phyloP scores from a whole-genome alignment of 148 eudicot genomes.

The Cornus controversa region DNA sequence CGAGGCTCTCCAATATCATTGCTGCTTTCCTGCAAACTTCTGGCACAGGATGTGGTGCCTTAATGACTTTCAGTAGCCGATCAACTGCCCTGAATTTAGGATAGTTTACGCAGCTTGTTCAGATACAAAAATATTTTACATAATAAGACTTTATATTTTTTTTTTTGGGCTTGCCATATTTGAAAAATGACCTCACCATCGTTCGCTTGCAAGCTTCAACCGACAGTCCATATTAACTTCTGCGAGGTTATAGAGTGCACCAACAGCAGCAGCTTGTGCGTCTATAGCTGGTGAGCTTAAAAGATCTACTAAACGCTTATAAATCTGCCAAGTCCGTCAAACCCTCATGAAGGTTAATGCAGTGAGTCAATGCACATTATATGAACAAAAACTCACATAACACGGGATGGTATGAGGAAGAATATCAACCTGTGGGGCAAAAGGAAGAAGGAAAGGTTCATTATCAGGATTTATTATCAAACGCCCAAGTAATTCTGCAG shows the following conservation, averaged over 20 bases:
- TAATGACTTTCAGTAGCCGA: constrained; percentile 74
- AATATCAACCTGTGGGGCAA: constrained; percentile 67
- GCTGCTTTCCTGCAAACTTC: constrained; percentile 91
- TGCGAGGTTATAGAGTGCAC: constrained; percentile 86
- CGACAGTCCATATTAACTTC: constrained; percentile 95
- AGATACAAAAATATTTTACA: neutral
- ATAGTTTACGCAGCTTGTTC: neutral
- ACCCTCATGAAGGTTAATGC: neutral
- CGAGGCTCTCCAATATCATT: constrained; percentile 75
- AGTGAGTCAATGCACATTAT: neutral
- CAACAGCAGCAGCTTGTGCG: constrained; percentile 94
- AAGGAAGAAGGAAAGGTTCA: constrained; percentile 86
- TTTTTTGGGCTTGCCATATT: neutral
- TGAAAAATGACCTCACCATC: constrained; percentile 53
- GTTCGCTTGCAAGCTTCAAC: constrained; percentile 80
- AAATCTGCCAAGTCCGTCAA: constrained; percentile 53
- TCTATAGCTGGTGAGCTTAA: constrained; percentile 73
- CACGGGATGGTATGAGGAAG: constrained; percentile 4
- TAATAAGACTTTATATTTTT: neutral
- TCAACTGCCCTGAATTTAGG: constrained; percentile 75
- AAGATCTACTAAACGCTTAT: constrained; percentile 81
- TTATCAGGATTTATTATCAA: constrained; percentile 87
- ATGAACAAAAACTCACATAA: neutral
- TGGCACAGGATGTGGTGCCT: constrained; percentile 83
- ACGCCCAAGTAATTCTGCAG: constrained; percentile 93